These are phyloP conservation scores for Psophocarpus tetragonolobus DNA, from an alignment of 306 rosid genomes.

Conservation along the genomic window DNA sequence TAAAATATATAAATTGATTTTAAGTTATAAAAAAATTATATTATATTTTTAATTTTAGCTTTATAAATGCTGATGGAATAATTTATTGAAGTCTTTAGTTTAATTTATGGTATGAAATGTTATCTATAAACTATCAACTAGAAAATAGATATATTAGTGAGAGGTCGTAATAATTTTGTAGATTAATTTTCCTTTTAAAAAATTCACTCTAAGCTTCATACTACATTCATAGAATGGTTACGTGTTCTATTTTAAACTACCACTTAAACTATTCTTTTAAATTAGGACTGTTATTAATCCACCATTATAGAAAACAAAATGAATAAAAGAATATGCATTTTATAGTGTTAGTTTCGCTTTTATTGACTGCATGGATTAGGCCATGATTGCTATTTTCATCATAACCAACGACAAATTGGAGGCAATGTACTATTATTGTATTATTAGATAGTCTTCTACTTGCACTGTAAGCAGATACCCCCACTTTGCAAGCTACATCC, in stretches of 20 bases:
- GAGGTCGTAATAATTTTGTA: not conserved
- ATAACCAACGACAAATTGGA: not conserved
- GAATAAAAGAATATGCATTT: not conserved
- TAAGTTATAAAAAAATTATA: not conserved
- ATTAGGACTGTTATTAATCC: not conserved
- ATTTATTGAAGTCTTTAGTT: not conserved
- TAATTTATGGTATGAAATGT: not conserved
- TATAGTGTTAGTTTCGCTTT: not conserved
- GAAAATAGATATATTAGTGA: not conserved
- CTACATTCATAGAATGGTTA: not conserved
- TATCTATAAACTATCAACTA: not conserved
- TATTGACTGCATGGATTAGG: constrained; percentile 15
- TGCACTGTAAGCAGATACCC: not conserved
- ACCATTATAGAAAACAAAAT: not conserved
- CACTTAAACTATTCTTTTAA: not conserved
- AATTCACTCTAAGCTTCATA: not conserved
- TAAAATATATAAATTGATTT: not conserved
- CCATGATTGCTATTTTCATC: not conserved
- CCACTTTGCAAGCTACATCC: constrained; percentile 11
- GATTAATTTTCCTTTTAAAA: not conserved
- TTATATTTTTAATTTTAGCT: no score
- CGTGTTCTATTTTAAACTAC: constrained; percentile 2
- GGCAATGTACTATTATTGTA: constrained; percentile 1
- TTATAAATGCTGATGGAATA: not conserved
- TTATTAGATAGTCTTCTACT: not conserved